Conservation (phyloP, 345 rosid genomes). For the Garcia nutans region DNA sequence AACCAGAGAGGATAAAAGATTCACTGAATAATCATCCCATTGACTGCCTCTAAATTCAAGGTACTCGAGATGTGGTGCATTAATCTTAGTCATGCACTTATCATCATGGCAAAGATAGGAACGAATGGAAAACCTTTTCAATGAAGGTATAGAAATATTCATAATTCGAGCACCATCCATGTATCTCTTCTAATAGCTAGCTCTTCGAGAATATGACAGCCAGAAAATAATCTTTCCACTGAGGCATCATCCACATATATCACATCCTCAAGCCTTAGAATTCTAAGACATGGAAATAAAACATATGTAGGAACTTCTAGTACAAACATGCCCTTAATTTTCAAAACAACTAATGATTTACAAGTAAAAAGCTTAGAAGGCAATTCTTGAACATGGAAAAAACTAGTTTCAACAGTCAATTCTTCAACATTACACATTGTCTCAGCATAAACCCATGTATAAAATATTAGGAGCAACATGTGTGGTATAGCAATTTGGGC, state of each 20-base stretch:
- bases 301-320: slow-evolving; percentile 5
- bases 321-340: neutral
- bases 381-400: neutral
- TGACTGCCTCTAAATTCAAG: neutral
- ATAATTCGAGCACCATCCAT: neutral
- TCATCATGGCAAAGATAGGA: neutral
- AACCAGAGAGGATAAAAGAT: neutral
- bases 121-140: neutral
- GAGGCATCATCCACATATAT: neutral
- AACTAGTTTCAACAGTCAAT: neutral
- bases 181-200: neutral
- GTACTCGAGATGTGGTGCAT: neutral
- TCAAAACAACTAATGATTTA: neutral
- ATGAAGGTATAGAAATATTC: slow-evolving; percentile 1
- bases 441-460: slow-evolving; percentile 11
- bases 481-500: too few species aligned
- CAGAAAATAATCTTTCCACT: neutral
- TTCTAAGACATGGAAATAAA: neutral
- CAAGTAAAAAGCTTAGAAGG: slow-evolving; percentile 8
- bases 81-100: neutral
- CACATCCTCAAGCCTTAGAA: neutral
- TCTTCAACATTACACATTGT: neutral
- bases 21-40: neutral
- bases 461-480: neutral
- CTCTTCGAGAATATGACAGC: slow-evolving; percentile 11